phyloP scores from a whole-genome alignment of 306 rosid genomes.

The Myrica gale region DNA sequence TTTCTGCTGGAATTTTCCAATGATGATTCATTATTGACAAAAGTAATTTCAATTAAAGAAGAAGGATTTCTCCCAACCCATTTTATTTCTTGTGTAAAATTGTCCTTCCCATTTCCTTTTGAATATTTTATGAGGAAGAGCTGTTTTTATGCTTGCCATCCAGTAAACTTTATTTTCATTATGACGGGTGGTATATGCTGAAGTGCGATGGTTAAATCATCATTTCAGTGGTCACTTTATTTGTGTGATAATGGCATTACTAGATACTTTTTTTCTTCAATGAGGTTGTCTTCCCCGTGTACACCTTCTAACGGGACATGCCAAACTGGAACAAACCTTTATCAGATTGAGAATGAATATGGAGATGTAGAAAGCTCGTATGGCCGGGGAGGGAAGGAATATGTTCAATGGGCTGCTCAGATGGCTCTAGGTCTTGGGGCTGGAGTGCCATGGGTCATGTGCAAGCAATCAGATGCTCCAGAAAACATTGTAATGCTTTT shows the following conservation, averaged over 20 bases:
- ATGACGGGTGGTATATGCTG: no score
- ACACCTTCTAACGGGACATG: conserved; percentile 29
- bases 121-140: conserved; percentile 21
- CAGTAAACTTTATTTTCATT: not conserved
- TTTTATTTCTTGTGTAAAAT: conserved; percentile 22
- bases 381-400: conserved; percentile 81
- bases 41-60: conserved; percentile 15
- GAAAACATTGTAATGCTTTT: conserved; percentile 55
- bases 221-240: conserved; percentile 15
- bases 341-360: conserved; percentile 96
- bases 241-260: conserved; percentile 23
- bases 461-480: conserved; percentile 95
- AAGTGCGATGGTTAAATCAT: not conserved
- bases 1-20: not conserved
- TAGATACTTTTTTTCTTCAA: conserved; percentile 3
- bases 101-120: conserved; percentile 23
- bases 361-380: conserved; percentile 76
- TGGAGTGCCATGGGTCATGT: conserved; percentile 99
- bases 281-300: conserved; percentile 16
- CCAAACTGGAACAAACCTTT: conserved; percentile 24
- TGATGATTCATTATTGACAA: not conserved
- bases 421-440: conserved; percentile 93
- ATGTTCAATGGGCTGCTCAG: conserved; percentile 83
- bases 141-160: not conserved
- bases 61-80: conserved; percentile 24